Conservation (phyloP, 371 early-diverging fungal species). For the Chytridiales sp. region DNA sequence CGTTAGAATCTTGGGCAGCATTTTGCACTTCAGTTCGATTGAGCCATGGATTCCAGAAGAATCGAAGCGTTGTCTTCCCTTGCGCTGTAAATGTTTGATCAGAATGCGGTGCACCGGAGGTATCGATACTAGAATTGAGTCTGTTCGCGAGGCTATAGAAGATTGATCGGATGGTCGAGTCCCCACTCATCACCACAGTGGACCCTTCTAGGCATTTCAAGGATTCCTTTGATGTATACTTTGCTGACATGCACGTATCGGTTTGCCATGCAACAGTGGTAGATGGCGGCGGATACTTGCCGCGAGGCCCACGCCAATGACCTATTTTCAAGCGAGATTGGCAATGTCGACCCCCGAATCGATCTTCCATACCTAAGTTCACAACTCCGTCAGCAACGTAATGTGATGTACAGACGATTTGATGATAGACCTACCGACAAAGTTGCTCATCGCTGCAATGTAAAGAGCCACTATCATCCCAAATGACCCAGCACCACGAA, state of each 20-base stretch:
- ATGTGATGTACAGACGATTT: too few relatives aligned
- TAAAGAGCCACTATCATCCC: too few relatives aligned
- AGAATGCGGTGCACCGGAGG: constrained; percentile 40
- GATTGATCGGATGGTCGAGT: constrained; percentile 64
- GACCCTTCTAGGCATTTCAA: constrained; percentile 48
- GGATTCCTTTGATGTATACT: constrained; percentile 46
- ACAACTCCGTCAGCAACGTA: too few relatives aligned
- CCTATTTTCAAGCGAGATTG: too few relatives aligned
- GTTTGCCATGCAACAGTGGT: too few relatives aligned
- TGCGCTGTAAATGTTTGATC: constrained; percentile 38
- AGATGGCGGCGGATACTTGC: too few relatives aligned
- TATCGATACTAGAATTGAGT: constrained; percentile 32
- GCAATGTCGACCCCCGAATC: too few relatives aligned
- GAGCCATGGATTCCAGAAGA: constrained; percentile 69
- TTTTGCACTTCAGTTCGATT: constrained; percentile 48
- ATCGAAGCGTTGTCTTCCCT: constrained; percentile 44
- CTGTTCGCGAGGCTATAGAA: constrained; percentile 55
- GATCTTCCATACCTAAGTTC: too few relatives aligned
- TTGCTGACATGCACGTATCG: constrained; percentile 1
- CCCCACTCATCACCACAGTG: constrained; percentile 64
- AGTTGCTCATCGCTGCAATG: too few relatives aligned
- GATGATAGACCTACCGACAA: too few relatives aligned
- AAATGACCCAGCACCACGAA: too few relatives aligned
- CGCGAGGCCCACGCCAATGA: too few relatives aligned
- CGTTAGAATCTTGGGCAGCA: constrained; percentile 8